These are phyloP conservation scores for Colletotrichum musicola DNA, from an alignment of 2,329 filamentous ascomycete genomes.

Conservation along the genomic window DNA sequence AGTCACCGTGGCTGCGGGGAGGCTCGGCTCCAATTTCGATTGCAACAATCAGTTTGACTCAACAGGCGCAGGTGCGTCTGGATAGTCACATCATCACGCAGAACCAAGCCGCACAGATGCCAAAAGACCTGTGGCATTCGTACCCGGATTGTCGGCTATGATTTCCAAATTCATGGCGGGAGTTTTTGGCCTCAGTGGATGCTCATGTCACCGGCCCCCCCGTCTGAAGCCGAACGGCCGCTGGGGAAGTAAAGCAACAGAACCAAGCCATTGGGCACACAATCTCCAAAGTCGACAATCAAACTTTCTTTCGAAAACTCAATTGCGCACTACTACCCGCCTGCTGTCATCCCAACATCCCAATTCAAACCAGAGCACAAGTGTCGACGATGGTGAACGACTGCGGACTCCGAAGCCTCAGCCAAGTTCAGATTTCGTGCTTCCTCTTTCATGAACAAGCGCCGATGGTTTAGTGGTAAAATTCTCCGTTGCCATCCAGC, in stretches of 20 bases:
- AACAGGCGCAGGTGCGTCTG: slow-evolving; percentile 1
- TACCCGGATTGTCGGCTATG: too few species aligned
- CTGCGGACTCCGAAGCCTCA: too few species aligned
- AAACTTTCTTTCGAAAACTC: too few species aligned
- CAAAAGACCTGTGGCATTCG: not conserved
- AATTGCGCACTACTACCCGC: too few species aligned
- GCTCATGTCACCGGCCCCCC: not conserved
- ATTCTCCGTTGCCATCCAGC: slow-evolving; percentile 38
- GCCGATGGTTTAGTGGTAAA: slow-evolving; percentile 41
- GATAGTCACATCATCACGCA: slow-evolving; percentile 12
- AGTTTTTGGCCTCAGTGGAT: slow-evolving; percentile 29
- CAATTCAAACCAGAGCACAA: too few species aligned
- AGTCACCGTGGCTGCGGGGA: slow-evolving; percentile 28
- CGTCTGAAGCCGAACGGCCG: too few species aligned
- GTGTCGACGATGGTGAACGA: too few species aligned
- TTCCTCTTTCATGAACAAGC: accelerated
- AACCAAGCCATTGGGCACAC: too few species aligned
- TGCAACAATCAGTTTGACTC: slow-evolving; percentile 19
- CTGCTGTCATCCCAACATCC: too few species aligned
- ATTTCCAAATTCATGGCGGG: too few species aligned
- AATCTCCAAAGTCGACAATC: too few species aligned
- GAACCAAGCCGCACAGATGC: not conserved
- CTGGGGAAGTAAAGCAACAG: too few species aligned
- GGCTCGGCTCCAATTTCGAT: slow-evolving; percentile 12
- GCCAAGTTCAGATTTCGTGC: not conserved